Conservation (phyloP, 371 early-diverging fungal genomes). For the Rhizopus stolonifer region DNA sequence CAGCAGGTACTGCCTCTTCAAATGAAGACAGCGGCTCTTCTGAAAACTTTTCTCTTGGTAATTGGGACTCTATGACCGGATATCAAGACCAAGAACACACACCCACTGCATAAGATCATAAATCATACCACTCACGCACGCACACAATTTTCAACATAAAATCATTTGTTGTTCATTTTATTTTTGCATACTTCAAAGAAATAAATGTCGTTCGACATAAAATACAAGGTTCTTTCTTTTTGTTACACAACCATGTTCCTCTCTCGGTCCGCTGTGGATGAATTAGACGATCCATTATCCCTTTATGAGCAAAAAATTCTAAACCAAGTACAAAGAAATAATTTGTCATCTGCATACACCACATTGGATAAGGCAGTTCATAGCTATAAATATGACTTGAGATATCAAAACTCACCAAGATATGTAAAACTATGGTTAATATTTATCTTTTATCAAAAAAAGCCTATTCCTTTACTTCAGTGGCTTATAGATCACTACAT, state of each 20-base stretch:
- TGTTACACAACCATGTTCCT: constrained; percentile 1
- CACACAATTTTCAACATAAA: neutral
- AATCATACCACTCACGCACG: neutral
- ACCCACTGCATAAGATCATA: constrained; percentile 5
- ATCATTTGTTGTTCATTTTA: constrained; percentile 1
- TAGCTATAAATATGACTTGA: constrained; percentile 7
- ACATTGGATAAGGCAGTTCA: constrained; percentile 1
- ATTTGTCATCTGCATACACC: neutral
- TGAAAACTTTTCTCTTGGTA: constrained; percentile 32
- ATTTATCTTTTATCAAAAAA: constrained; percentile 25
- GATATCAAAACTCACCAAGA: constrained; percentile 21
- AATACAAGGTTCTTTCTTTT: neutral
- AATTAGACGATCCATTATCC: constrained; percentile 14
- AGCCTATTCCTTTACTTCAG: constrained; percentile 12
- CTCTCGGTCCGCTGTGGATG: constrained; percentile 1
- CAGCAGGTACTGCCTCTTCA: constrained; percentile 16
- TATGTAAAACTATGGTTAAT: constrained; percentile 34
- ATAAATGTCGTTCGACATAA: constrained; percentile 1
- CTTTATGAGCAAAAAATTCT: constrained; percentile 9
- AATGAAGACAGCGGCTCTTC: neutral
- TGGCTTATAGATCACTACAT: constrained; percentile 28
- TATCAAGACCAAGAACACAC: constrained; percentile 39
- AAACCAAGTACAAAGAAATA: neutral
- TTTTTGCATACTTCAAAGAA: constrained; percentile 2
- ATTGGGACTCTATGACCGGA: constrained; percentile 51